Conservation (phyloP, 495 filamentous ascomycete genomes). For the Glutinoglossum americanum region DNA sequence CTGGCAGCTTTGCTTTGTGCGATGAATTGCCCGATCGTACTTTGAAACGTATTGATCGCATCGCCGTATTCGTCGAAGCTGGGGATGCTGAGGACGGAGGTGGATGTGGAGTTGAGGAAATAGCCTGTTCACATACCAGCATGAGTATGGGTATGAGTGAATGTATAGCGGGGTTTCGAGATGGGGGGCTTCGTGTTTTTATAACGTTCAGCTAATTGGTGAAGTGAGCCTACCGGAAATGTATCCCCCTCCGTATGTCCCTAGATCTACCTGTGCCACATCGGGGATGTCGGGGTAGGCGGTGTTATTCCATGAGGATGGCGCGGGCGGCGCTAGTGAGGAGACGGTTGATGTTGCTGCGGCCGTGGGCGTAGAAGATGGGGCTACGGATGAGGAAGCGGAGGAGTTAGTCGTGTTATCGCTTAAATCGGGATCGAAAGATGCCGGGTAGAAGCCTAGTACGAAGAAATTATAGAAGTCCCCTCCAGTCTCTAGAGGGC, state of each 20-base stretch:
- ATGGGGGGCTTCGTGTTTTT: background rate
- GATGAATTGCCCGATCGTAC: constrained; percentile 23
- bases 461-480: constrained; percentile 31
- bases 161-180: background rate
- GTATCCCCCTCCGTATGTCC: constrained; percentile 14
- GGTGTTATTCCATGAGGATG: constrained; percentile 11
- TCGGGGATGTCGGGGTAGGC: constrained; percentile 17
- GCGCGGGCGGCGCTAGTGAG: constrained; percentile 6
- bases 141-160: background rate
- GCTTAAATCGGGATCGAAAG: background rate
- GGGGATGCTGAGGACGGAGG: constrained; percentile 28
- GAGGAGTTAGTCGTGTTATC: constrained; percentile 5
- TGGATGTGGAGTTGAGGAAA: constrained; percentile 19
- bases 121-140: constrained; percentile 15
- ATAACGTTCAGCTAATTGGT: background rate
- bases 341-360: background rate
- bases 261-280: constrained; percentile 17
- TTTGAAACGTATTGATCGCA: constrained; percentile 17
- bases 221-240: constrained; percentile 9
- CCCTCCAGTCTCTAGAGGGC: constrained; percentile 22
- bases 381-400: constrained; percentile 4
- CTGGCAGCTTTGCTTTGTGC: constrained; percentile 14
- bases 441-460: constrained; percentile 13
- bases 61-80: constrained; percentile 20
- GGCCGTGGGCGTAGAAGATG: constrained; percentile 1